Base-by-base conservation (phyloP, 1,284 basidiomycete genomes). In the Singerocomus rubriflavus region DNA sequence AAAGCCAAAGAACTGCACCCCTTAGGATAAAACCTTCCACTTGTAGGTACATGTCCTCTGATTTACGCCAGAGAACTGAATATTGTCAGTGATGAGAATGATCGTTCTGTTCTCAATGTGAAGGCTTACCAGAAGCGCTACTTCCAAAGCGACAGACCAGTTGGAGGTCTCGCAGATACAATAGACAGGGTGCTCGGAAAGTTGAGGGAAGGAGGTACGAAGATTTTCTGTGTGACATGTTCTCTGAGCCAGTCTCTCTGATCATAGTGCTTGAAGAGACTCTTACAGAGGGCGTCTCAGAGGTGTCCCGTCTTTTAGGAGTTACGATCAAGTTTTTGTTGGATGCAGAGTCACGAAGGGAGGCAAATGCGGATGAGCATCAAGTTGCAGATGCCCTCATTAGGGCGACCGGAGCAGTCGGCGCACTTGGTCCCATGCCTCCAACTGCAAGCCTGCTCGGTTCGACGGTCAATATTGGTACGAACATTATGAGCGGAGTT, bases 231-330 rank as follows among this genome's bases (percentile, higher is more conserved):
- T 21, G 3, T 12, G 5, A 8, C 2, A 31, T 7, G 10, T 29
- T 44, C 8, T 7, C 34, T 54, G 31, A 54, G 9, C 3, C 7
- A 14, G 44, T 34, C 14, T 21, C 2, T 13, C 1, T 4, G 30
- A 35, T 50, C 21, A 50, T 27, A 55, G 53, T 51, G 13, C 11
- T 54, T 11, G 43, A 55, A 25, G 27, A 17, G n/a, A 8, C 21
- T 5, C 30, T 54, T 21, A 5, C 9, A 6, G 14, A 27, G 12
- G 43, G 14, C 17, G 4, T 13, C 13, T 29, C 31, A 2, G 34
- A 31, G 27, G 33, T 2, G 2, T 3, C 46, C 5, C 14, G 14
- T 10, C 17, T 8, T 4, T 14, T 38, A 3, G 33, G 21, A 6
- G 12, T 42, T 6, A 53, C 33, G 4, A 46, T 53, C 34, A 46